Evolutionary conservation across 2,329 filamentous ascomycete species (phyloP), one percentile per base, ranked within the genome.

Genomic region (Botrytis elliptica): DNA sequence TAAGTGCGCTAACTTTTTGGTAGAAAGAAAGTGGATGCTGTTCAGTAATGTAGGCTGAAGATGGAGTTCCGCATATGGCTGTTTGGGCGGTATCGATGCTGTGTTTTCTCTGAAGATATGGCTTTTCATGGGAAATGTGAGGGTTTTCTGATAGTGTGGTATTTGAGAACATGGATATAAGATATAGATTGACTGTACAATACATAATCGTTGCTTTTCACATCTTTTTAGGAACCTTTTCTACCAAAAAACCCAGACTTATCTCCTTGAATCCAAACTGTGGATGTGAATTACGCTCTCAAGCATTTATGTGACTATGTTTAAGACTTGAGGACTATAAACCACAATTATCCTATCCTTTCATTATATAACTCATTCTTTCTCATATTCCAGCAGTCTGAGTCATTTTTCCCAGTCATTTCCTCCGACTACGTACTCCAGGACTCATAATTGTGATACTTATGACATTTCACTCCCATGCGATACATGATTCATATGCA

Each of bases 341-440:
- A 25, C 25, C 25, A n/a, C 25, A n/a, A 52, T 1, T 1, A n/a
- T n/a, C 6, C 25, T 3, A n/a, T n/a, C 25, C 25, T 16, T n/a
- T 25, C 4, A 7, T 0, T 0, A 25, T 52, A 0, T 3, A 14
- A n/a, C 25, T 14, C 25, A n/a, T 52, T 52, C 4, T n/a, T 5
- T 52, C 49, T 52, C 44, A 25, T 25, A 10, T 49, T 12, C 22
- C 49, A 52, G 25, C 10, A n/a, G 9, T 6, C 25, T 12, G 4
- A n/a, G 14, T 55, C n/a, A 55, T 18, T n/a, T n/a, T 55, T 55
- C 7, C 14, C 14, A 55, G 6, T 29, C n/a, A 55, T 29, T n/a
- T 52, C 49, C 9, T 52, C 20, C 20, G 12, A 40, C 12, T 20
- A 64, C 33, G 33, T 33, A 33, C 14, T 29, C 20, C 2, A 36